Evolutionary conservation across 768 basidiomycete species (phyloP).

Genomic region (Suillus americanus): DNA sequence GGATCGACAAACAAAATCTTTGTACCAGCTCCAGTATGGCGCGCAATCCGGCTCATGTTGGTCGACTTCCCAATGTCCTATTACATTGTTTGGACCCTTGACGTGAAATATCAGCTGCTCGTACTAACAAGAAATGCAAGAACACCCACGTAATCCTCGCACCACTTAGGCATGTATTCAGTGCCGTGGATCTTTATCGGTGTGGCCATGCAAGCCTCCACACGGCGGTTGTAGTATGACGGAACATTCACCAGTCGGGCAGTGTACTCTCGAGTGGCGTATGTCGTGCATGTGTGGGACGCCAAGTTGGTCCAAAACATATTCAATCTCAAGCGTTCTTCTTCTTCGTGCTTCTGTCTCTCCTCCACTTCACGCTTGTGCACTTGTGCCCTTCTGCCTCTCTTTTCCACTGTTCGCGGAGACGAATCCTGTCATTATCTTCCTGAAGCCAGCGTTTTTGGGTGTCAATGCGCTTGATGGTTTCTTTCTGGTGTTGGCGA

Average conservation of each 20-base stretch:
- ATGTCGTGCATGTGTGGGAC: slow-evolving; percentile 25
- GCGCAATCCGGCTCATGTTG: slow-evolving; percentile 28
- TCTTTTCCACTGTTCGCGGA: not conserved
- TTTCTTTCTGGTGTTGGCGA: slow-evolving; percentile 17
- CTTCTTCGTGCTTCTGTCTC: too few relatives aligned
- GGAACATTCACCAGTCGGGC: slow-evolving; percentile 31
- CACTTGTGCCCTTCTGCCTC: not conserved
- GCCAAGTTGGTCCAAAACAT: slow-evolving; percentile 23
- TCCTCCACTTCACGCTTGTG: slow-evolving; percentile 11
- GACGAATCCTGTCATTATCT: slow-evolving; percentile 6
- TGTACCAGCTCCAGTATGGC: slow-evolving; percentile 25
- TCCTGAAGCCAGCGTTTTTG: slow-evolving; percentile 22
- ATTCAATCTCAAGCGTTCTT: slow-evolving; percentile 14
- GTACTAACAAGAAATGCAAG: not conserved
- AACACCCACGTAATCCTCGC: slow-evolving; percentile 21
- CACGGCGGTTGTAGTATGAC: slow-evolving; percentile 14
- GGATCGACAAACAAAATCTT: slow-evolving; percentile 13
- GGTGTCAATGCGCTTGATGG: slow-evolving; percentile 8
- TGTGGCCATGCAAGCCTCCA: slow-evolving; percentile 25
- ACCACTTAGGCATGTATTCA: slow-evolving; percentile 15
- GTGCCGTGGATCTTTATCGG: slow-evolving; percentile 25
- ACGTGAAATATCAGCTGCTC: not conserved
- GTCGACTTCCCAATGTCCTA: slow-evolving; percentile 29
- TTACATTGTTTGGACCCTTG: slow-evolving; percentile 16
- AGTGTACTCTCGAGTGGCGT: slow-evolving; percentile 29